Evolutionary conservation across 768 basidiomycete genomes (phyloP), one percentile per base, ranked within the genome.

Genomic region (Pleurotus tuoliensis): DNA sequence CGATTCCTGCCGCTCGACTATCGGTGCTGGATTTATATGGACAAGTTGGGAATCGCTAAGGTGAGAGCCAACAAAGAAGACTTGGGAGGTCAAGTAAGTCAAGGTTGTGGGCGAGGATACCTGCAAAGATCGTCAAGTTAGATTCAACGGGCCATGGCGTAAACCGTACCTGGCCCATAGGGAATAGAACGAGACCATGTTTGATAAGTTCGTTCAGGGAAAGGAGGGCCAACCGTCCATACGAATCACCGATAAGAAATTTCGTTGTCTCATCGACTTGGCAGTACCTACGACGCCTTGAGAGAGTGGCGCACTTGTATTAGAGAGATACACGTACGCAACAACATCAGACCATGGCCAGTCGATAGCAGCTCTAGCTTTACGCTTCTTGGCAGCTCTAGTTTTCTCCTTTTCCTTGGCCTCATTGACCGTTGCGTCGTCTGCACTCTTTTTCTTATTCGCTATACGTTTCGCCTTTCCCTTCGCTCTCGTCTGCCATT

Each of bases 281-380:
- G 58, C 80, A 83, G 68, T 80, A 82, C 20, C 87, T 87, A 61
- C 18, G 44, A 38, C 41, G 22, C 27, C 38, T 45, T 27, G 56
- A 41, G 24, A 55, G 49, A 57, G 5, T 43, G n/a, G 34, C 22
- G 11, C 47, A 22, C 8, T 40, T 16, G 11, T 34, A n/a, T 37
- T 12, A 52, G 37, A 22, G 44, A 18, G 9, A 20, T 27, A 8
- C 3, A 71, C 84, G 62, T 66, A 92, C 90, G 86, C 82, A 59
- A 82, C 76, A 40, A 92, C 75, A 58, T 84, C 82, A 57, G 78
- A 81, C 84, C 88, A 92, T 6, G 88, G 88, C 91, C 90, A 92
- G 12, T 83, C 79, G 13, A 90, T 76, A 37, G 67, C 64, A 0
- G 81, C 82, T 38, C 72, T 77, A 0, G 84, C 70, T 58, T 82